Evolutionary conservation across 2,329 filamentous ascomycete species (phyloP).

Genomic region (Hypoxylon sp.): DNA sequence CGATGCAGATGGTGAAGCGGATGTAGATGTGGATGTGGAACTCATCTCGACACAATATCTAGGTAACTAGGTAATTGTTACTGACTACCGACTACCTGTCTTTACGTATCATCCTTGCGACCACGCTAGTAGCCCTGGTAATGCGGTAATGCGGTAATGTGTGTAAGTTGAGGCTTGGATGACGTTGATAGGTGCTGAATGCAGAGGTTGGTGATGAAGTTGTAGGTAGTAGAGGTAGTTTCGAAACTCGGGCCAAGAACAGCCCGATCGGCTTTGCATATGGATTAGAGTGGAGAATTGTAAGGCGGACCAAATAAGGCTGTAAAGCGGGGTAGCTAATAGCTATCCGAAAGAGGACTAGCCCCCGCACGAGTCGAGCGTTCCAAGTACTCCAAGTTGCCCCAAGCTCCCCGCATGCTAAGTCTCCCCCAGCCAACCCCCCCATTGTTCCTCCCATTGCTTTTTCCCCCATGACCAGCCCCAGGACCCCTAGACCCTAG

Average conservation of each 20-base stretch:
- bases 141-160: too few relatives aligned
- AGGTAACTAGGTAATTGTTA: not conserved
- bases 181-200: slow-evolving; percentile 1
- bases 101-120: slow-evolving; percentile 35
- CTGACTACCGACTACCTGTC: slow-evolving; percentile 24
- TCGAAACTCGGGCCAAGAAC: slow-evolving; percentile 17
- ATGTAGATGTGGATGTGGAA: slow-evolving; percentile 7
- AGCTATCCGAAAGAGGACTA: slow-evolving; percentile 35
- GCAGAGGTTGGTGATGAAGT: slow-evolving; percentile 17
- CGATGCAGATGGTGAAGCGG: slow-evolving; percentile 29
- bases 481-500: not conserved
- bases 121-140: slow-evolving; percentile 1
- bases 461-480: not conserved
- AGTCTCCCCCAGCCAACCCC: not conserved
- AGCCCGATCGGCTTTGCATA: slow-evolving; percentile 35
- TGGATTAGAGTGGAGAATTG: slow-evolving; percentile 7
- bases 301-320: slow-evolving; percentile 30
- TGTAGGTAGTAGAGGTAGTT: slow-evolving; percentile 1
- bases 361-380: slow-evolving; percentile 9
- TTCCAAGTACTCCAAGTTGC: not conserved
- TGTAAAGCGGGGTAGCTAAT: slow-evolving; percentile 40
- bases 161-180: slow-evolving; percentile 9
- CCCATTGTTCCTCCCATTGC: too few relatives aligned
- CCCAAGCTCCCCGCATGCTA: slow-evolving; percentile 19
- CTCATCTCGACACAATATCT: slow-evolving; percentile 22